Evolutionary conservation across 2,329 filamentous ascomycete genomes (phyloP).

Genomic region (Beauveria varroae): DNA sequence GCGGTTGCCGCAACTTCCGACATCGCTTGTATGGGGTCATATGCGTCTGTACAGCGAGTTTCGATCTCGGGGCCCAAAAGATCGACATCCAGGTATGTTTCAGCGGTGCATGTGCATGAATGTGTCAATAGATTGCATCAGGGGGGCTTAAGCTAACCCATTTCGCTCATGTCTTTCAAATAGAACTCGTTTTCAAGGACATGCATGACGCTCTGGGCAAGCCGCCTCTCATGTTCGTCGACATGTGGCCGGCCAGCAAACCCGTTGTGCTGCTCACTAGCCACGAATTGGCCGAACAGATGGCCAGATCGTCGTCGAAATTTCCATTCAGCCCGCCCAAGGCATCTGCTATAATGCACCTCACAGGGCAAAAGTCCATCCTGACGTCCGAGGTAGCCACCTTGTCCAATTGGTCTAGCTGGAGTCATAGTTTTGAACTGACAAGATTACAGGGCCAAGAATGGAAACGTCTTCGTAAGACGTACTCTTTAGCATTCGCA

Average conservation of each 20-base stretch:
- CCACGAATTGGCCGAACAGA: not conserved
- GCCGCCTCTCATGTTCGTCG: not conserved
- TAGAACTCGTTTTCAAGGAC: not conserved
- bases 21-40: not conserved
- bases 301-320: not conserved
- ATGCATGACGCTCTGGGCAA: not conserved
- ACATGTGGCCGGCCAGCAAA: not conserved
- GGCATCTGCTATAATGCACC: not conserved
- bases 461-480: not conserved
- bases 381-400: not conserved
- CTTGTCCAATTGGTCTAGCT: not conserved
- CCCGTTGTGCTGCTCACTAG: not conserved
- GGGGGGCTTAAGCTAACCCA: not conserved
- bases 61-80: not conserved
- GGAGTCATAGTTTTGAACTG: not conserved
- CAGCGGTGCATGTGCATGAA: not conserved
- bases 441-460: not conserved
- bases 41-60: not conserved
- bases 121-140: not conserved
- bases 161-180: not conserved
- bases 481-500: not conserved
- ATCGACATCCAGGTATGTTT: not conserved
- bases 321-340: not conserved
- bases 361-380: not conserved
- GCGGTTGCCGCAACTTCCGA: not conserved